These are phyloP conservation scores for Teunomyces gatunensis DNA, from an alignment of 805 yeast genomes.

Conservation along the genomic window DNA sequence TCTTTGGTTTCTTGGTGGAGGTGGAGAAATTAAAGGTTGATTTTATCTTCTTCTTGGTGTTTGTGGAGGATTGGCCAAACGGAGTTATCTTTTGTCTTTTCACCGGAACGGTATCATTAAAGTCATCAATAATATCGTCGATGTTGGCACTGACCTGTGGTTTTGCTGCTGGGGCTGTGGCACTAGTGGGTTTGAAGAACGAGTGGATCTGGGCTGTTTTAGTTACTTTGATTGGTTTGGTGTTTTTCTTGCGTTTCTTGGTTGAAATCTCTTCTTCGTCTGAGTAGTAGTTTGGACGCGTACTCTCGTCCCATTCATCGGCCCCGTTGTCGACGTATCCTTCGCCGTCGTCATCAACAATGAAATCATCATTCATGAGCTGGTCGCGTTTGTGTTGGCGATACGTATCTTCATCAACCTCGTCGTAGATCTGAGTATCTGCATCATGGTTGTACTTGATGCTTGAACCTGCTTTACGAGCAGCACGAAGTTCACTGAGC, in stretches of 20 bases:
- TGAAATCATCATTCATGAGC: constrained; percentile 85
- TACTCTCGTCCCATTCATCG: constrained; percentile 76
- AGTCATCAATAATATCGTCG: constrained; percentile 65
- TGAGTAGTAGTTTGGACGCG: constrained; percentile 51
- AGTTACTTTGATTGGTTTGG: constrained; percentile 38
- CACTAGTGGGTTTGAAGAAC: constrained; percentile 46
- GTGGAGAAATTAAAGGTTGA: constrained; percentile 26
- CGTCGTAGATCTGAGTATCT: constrained; percentile 73
- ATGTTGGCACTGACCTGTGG: constrained; percentile 50
- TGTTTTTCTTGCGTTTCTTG: constrained; percentile 22
- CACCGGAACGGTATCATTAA: constrained; percentile 23
- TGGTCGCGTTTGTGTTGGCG: constrained; percentile 76
- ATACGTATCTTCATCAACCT: constrained; percentile 78
- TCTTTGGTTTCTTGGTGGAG: constrained; percentile 13
- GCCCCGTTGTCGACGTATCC: constrained; percentile 94
- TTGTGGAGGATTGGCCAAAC: constrained; percentile 11
- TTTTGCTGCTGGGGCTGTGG: constrained; percentile 29
- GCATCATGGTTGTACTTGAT: constrained; percentile 37
- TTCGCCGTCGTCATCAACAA: constrained; percentile 89
- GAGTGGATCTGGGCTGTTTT: constrained; percentile 49
- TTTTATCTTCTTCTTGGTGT: constrained; percentile 20
- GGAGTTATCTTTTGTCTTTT: constrained; percentile 14
- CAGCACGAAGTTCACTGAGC: constrained; percentile 60
- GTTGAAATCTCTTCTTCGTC: constrained; percentile 49
- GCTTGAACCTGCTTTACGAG: constrained; percentile 58